phyloP scores from a whole-genome alignment of 148 eudicot genomes.

The Rhododendron ovatum region DNA sequence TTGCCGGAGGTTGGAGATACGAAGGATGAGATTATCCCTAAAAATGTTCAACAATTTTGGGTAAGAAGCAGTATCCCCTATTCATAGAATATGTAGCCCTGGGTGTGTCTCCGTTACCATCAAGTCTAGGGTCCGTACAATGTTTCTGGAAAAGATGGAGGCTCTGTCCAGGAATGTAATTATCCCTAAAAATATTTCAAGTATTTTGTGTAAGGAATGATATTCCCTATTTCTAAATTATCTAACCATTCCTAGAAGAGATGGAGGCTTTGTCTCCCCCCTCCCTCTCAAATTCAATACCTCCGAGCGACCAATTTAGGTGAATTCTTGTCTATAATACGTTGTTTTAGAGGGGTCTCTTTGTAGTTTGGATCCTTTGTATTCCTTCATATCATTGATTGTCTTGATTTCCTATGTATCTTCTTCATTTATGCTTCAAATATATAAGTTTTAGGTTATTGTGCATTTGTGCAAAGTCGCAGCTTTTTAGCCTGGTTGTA shows the following conservation, averaged over 20 bases:
- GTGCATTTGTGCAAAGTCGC: background rate
- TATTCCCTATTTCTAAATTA: background rate
- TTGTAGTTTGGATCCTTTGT: background rate
- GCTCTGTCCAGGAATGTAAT: background rate
- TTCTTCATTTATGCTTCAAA: conserved; percentile 1
- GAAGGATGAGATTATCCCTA: conserved; percentile 78
- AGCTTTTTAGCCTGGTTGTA: background rate
- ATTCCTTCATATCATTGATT: background rate
- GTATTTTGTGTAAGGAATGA: conserved; percentile 59
- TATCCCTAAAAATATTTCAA: conserved; percentile 59
- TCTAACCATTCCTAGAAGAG: background rate
- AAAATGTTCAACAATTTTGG: conserved; percentile 82
- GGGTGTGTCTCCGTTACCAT: background rate
- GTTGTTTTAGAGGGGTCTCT: background rate
- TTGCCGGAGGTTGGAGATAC: conserved; percentile 72
- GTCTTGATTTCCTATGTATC: background rate
- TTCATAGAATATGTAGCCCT: background rate
- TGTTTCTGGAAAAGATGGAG: background rate
- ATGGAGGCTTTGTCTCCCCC: background rate
- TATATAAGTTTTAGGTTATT: background rate
- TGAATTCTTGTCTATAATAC: background rate
- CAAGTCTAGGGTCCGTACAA: background rate
- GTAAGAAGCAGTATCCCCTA: conserved; percentile 34
- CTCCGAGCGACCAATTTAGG: background rate
- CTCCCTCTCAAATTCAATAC: background rate